Base-by-base conservation (phyloP, 176 grass and related monocot species). In the Oryza meridionalis region DNA sequence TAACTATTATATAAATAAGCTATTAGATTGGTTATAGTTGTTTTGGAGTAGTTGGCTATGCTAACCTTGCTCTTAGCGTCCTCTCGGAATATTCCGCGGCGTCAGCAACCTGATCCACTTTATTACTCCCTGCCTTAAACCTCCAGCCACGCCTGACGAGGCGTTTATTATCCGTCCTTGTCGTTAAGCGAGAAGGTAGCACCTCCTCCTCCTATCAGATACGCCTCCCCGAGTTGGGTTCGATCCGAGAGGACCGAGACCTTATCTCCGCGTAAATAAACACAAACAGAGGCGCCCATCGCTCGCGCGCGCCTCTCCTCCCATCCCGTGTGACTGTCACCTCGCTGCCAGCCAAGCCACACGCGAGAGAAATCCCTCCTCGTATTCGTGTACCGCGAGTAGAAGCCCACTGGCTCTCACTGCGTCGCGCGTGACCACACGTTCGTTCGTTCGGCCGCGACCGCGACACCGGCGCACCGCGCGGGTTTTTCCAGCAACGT, bases 211-310 rank as follows among this genome's bases (percentile, higher is more conserved):
- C 63, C 25, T 65, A 10, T 67, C 77, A 69, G 79, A 77, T 87
- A 77, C 68, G 29, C 27, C 72, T 72, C 81, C 68, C 80, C 75
- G 25, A 76, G 65, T 55, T 44, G 29, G 74, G 4, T 22, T 59
- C 50, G 50, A 19, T 55, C 16, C 7, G n/a, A 29, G 40, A 76
- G 50, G 7, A 19, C 16, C 7, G n/a, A 29, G 40, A 70, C 44
- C 79, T 88, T 77, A 82, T 82, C 84, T 19, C 33, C 35, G 12
- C 72, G 75, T 81, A 61, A 63, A 82, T 7, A 68, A 75, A 55
- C 51, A 37, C 29, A 37, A 37, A 35, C 33, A 35, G 5, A 21
- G 16, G 15, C 5, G 15, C 5, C 15, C 53, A n/a, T 46, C 26
- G 59, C 40, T 46, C 19, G 59, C 40, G 40, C 40, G 40, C 40